These are phyloP conservation scores for Stagonosporopsis vannaccii DNA, from an alignment of 2,329 filamentous ascomycete species.

Conservation along the genomic window DNA sequence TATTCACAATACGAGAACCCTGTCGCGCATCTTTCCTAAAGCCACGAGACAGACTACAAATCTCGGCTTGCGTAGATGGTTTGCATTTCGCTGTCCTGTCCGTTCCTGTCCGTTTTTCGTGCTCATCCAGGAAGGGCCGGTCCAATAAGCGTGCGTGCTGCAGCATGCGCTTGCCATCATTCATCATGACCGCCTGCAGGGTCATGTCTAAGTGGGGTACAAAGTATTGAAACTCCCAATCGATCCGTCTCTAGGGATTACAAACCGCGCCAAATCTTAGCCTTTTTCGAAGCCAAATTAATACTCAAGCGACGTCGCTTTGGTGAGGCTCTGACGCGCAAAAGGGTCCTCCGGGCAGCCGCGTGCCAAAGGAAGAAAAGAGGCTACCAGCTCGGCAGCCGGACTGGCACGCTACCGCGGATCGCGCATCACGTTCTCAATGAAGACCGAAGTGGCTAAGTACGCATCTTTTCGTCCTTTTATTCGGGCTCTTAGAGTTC, in stretches of 20 bases:
- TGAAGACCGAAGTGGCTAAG: neutral
- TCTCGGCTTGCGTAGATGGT: slow-evolving; percentile 26
- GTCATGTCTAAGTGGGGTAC: neutral
- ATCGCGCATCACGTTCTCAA: neutral
- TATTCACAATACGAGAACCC: slow-evolving; percentile 4
- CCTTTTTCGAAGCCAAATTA: neutral
- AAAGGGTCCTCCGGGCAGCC: neutral
- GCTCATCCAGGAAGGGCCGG: neutral
- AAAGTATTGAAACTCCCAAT: neutral
- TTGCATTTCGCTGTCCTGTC: neutral
- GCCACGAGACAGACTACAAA: slow-evolving; percentile 22
- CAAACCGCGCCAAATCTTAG: neutral
- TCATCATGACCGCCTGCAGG: neutral
- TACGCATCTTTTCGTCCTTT: too few species aligned
- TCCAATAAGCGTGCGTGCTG: neutral
- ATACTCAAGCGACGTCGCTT: neutral
- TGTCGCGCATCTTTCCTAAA: slow-evolving; percentile 23
- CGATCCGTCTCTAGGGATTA: neutral
- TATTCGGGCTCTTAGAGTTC: neutral
- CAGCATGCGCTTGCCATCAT: neutral
- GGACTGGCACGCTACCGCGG: slow-evolving; percentile 2
- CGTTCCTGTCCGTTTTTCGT: neutral
- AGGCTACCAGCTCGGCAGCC: slow-evolving; percentile 5
- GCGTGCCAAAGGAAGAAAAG: neutral
- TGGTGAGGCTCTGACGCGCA: neutral